These are phyloP conservation scores for Globisporangium iwayamae DNA, from an alignment of 352 stramenopile species.

Conservation along the genomic window DNA sequence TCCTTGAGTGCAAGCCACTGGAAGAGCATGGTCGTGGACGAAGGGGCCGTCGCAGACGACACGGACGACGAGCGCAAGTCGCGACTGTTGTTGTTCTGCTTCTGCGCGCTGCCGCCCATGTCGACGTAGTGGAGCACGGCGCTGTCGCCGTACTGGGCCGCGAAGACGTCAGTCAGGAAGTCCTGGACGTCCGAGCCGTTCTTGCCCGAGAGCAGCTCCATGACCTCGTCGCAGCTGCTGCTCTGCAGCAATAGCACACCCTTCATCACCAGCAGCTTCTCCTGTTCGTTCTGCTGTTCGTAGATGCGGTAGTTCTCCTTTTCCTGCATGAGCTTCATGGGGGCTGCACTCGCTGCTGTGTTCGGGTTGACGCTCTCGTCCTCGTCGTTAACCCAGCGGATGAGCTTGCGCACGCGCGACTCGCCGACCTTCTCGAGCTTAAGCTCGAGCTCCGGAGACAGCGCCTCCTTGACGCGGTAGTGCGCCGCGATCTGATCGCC, in stretches of 20 bases:
- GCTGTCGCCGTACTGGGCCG: slow-evolving; percentile 49
- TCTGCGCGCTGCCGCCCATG: slow-evolving; percentile 15
- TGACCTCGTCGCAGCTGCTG: slow-evolving; percentile 65
- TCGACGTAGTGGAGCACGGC: slow-evolving; percentile 53
- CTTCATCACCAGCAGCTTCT: slow-evolving; percentile 66
- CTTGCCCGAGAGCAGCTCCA: slow-evolving; percentile 54
- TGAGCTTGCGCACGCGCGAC: slow-evolving; percentile 51
- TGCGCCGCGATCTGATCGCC: slow-evolving; percentile 54
- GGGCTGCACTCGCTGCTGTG: background rate
- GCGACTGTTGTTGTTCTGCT: background rate
- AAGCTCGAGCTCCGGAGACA: slow-evolving; percentile 37
- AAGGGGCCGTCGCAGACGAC: slow-evolving; percentile 12
- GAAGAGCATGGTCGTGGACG: slow-evolving; percentile 33
- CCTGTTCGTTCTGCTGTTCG: slow-evolving; percentile 50
- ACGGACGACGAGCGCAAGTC: slow-evolving; percentile 5
- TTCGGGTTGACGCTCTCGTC: slow-evolving; percentile 27
- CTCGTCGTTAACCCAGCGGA: slow-evolving; percentile 61
- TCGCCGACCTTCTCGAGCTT: slow-evolving; percentile 47
- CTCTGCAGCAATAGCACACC: slow-evolving; percentile 62
- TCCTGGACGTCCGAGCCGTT: slow-evolving; percentile 39
- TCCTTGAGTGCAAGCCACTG: slow-evolving; percentile 80
- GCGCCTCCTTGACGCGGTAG: slow-evolving; percentile 47
- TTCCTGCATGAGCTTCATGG: slow-evolving; percentile 45
- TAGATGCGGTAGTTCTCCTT: slow-evolving; percentile 80
- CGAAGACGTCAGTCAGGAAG: slow-evolving; percentile 57